A percentile compares a stretch with the other conserved stretches of the same genome.
These are phyloP conservation scores for Fusarium hainanense DNA, from an alignment of 2,329 filamentous ascomycete species.

Conservation along the genomic window DNA sequence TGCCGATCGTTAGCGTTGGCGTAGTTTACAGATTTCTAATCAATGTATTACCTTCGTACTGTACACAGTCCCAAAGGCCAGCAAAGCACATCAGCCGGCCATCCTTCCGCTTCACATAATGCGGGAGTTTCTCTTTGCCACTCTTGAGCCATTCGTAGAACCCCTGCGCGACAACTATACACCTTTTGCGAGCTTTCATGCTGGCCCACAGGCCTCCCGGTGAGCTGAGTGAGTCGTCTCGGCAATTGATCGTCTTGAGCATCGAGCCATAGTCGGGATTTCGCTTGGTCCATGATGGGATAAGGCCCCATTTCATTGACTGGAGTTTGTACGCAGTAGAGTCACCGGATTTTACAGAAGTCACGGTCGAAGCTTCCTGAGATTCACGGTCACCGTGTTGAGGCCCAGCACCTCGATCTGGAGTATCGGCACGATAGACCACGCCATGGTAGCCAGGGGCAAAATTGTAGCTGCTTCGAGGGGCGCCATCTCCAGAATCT, in stretches of 20 bases:
- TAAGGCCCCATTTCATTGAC: conserved; percentile 94
- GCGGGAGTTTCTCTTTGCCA: conserved; percentile 80
- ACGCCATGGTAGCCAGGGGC: conserved; percentile 87
- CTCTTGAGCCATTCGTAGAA: conserved; percentile 98
- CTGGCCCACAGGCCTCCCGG: conserved; percentile 88
- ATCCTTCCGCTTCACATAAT: conserved; percentile 86
- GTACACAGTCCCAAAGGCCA: conserved; percentile 89
- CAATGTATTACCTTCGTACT: conserved; percentile 72
- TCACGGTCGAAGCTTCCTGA: neutral
- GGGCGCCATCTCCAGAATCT: conserved; percentile 70
- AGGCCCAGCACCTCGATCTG: conserved; percentile 67
- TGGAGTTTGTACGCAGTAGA: conserved; percentile 80
- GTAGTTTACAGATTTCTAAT: neutral
- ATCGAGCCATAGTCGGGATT: conserved; percentile 80
- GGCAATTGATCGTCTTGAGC: conserved; percentile 94
- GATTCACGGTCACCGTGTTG: conserved; percentile 26
- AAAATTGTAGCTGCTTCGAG: conserved; percentile 89
- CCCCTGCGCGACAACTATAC: conserved; percentile 87
- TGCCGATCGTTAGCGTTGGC: conserved; percentile 4
- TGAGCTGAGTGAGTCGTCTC: conserved; percentile 83
- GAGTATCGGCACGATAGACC: conserved; percentile 82
- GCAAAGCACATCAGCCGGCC: conserved; percentile 88
- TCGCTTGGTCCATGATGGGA: conserved; percentile 93
- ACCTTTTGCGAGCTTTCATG: conserved; percentile 91
- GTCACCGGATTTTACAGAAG: neutral